Conservation (phyloP, 2,329 filamentous ascomycete species). For the Phaeosphaeria sp. region DNA sequence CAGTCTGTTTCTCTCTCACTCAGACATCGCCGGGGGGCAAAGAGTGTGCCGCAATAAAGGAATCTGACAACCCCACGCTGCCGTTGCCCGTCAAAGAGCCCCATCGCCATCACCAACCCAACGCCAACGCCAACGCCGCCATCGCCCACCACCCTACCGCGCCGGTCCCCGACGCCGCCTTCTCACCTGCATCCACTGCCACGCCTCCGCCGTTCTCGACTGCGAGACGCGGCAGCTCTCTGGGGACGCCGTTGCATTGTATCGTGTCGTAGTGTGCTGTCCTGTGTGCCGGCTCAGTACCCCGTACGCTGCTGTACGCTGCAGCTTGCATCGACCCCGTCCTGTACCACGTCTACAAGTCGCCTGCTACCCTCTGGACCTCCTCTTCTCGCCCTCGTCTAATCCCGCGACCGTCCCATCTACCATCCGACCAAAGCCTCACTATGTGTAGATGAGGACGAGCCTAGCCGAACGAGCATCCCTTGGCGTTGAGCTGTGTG, state of each 20-base stretch:
- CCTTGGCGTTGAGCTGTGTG: constrained; percentile 2
- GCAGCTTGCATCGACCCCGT: constrained; percentile 11
- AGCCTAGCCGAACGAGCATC: neutral
- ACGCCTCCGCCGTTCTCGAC: no score
- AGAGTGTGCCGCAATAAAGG: constrained; percentile 19
- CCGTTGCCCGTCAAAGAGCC: neutral
- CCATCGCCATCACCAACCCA: neutral
- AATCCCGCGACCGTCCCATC: constrained; percentile 5
- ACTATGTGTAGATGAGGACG: constrained; percentile 6
- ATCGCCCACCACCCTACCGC: neutral
- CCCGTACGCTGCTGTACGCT: constrained; percentile 7
- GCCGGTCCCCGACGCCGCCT: constrained; percentile 10
- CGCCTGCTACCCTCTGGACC: constrained; percentile 4
- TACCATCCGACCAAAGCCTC: neutral
- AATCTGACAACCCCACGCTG: constrained; percentile 11
- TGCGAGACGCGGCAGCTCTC: no score
- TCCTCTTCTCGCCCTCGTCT: constrained; percentile 1
- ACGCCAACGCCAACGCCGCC: no score
- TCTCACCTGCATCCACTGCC: constrained; percentile 3
- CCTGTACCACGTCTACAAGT: constrained; percentile 13
- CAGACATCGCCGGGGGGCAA: constrained; percentile 7
- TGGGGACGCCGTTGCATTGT: neutral
- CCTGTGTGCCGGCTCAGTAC: constrained; percentile 10
- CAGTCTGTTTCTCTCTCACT: neutral
- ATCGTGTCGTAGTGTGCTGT: neutral